These are phyloP conservation scores for Pelargonium fulgidum DNA, from an alignment of 441 rosid species.

Conservation along the genomic window DNA sequence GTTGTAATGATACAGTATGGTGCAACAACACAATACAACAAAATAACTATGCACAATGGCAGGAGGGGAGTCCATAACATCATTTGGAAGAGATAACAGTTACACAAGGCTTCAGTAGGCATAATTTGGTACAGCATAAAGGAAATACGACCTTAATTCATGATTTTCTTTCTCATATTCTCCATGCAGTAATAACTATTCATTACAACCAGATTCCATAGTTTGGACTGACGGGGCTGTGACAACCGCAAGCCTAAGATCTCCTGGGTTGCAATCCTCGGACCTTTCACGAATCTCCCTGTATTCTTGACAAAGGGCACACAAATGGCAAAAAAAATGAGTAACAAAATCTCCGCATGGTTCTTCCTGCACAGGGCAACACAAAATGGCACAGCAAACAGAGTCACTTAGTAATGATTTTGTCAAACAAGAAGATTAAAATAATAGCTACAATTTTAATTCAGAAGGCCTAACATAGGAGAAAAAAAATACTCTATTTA, in stretches of 20 bases:
- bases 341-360: constrained; percentile 78
- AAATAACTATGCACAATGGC: too few species aligned
- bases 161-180: not conserved
- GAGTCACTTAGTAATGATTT: not conserved
- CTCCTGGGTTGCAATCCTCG: constrained; percentile 26
- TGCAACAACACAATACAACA: too few species aligned
- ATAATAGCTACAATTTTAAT: not conserved
- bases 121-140: not conserved
- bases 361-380: constrained; percentile 58
- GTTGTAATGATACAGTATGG: too few species aligned
- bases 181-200: not conserved
- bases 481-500: too few species aligned
- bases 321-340: constrained; percentile 80
- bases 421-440: not conserved
- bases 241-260: constrained; percentile 44
- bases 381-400: not conserved
- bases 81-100: too few species aligned
- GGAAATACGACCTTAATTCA: not conserved
- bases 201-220: constrained; percentile 41
- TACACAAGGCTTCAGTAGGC: not conserved
- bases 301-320: constrained; percentile 88
- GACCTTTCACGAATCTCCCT: constrained; percentile 66
- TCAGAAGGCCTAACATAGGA: not conserved
- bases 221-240: constrained; percentile 58
- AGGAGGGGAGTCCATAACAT: too few species aligned